Evolutionary conservation across 2,329 filamentous ascomycete genomes (phyloP), one percentile per base, ranked within the genome.

Genomic region (Fusarium humuli): DNA sequence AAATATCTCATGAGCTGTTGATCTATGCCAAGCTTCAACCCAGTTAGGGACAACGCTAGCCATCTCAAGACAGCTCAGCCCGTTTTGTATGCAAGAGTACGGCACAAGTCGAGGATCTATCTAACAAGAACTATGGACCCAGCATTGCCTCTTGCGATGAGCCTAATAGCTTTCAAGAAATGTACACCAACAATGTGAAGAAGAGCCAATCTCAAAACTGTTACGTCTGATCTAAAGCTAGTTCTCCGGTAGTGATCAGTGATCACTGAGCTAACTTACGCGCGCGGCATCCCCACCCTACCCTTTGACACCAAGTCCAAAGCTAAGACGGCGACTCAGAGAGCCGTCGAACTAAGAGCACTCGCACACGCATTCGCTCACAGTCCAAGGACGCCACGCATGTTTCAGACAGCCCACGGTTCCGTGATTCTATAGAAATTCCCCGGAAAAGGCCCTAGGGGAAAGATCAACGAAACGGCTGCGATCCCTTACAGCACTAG

Each of bases 281-380:
- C 69, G 69, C 69, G 64, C 68, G 68, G 68, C 40, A 71, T 65
- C 69, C 30, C 68, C 69, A 66, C 68, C 34, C 20, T 58, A 53
- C 32, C 58, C 47, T 65, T 57, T 42, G 58, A 32, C 41, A 58
- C 37, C 46, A 61, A 46, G 40, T 41, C 45, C 22, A 52, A 27
- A 41, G 47, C 64, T 56, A 61, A 48, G 30, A 27, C 45, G 23
- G 46, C 34, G 57, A 53, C 47, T 54, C 41, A 44, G 40, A 27
- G 48, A 57, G 54, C 57, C 46, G 50, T 60, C 61, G 46, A 40
- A 50, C 34, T 34, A 64, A 42, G 37, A 52, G 34, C 54, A 55
- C 46, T 34, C 48, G 61, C 52, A 22, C 53, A 50, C 52, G 27
- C 54, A 55, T 42, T 29, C 48, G 61, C 52, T n/a, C 53, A 47